Conservation (phyloP, 2,329 filamentous ascomycete species). For the Arthrinium phaeospermum region DNA sequence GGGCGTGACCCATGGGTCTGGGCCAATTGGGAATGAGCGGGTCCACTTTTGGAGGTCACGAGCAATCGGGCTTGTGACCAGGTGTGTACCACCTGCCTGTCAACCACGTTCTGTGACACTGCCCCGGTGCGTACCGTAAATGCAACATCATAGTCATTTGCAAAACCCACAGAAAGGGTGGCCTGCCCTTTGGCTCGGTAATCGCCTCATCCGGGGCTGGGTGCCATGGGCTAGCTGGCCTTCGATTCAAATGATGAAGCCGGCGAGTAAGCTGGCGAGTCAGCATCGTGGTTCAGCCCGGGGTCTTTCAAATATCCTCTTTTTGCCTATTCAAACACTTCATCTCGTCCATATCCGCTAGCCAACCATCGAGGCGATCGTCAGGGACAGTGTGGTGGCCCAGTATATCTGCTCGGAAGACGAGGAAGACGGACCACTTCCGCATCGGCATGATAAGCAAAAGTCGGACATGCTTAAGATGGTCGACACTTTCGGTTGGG, state of each 20-base stretch:
- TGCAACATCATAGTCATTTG: not conserved
- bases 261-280: not conserved
- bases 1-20: not conserved
- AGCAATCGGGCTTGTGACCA: not conserved
- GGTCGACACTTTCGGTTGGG: too few relatives aligned
- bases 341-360: conserved; percentile 12
- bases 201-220: not conserved
- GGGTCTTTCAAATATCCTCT: too few relatives aligned
- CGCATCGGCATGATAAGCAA: conserved; percentile 25
- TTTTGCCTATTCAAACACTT: conserved; percentile 6
- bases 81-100: not conserved
- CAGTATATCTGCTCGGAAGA: conserved; percentile 47
- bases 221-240: not conserved
- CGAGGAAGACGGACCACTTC: conserved; percentile 19
- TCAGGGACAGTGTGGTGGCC: conserved; percentile 52
- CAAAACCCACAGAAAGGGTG: not conserved
- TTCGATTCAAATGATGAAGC: not conserved
- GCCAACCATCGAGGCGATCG: conserved; percentile 10
- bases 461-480: conserved; percentile 33
- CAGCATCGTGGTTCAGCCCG: not conserved
- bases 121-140: not conserved
- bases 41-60: not conserved
- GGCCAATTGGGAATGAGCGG: not conserved
- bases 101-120: not conserved
- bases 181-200: not conserved